Evolutionary conservation across 2,329 filamentous ascomycete genomes (phyloP).

Genomic region (Colletotrichum sansevieriae): DNA sequence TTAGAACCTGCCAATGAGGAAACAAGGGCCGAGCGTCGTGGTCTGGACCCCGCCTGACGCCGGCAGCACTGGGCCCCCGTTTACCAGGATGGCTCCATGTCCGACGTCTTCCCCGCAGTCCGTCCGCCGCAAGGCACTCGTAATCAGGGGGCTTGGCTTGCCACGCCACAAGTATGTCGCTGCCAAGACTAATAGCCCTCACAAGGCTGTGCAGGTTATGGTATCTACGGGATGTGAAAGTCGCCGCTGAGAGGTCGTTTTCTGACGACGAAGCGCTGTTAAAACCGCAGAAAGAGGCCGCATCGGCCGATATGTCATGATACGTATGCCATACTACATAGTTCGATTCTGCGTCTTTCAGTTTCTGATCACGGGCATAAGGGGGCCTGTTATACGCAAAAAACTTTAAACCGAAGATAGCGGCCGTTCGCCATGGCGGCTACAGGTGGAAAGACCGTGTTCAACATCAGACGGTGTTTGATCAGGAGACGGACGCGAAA

Average conservation of each 20-base stretch:
- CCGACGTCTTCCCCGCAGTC: slow-evolving; percentile 28
- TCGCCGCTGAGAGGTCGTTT: neutral
- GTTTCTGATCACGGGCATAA: slow-evolving; percentile 36
- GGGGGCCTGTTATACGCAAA: neutral
- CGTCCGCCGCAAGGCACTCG: slow-evolving; percentile 22
- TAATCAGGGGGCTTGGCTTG: slow-evolving; percentile 18
- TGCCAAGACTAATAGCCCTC: slow-evolving; percentile 3
- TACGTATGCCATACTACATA: neutral
- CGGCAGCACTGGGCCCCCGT: slow-evolving; percentile 23
- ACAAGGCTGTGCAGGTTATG: neutral
- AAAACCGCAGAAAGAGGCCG: neutral
- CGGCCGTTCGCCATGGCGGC: slow-evolving; percentile 25
- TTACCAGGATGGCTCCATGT: slow-evolving; percentile 23
- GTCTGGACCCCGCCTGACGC: slow-evolving; percentile 29
- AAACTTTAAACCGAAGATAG: slow-evolving; percentile 29
- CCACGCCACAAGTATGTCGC: neutral
- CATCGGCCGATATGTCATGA: slow-evolving; percentile 2
- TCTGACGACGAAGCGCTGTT: neutral
- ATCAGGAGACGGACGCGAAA: slow-evolving; percentile 39
- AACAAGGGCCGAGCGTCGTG: slow-evolving; percentile 26
- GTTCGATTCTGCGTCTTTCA: slow-evolving; percentile 20
- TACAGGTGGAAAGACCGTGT: slow-evolving; percentile 10
- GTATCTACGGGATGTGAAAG: neutral
- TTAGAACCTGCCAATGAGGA: slow-evolving; percentile 3
- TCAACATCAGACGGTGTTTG: slow-evolving; percentile 40